These are phyloP conservation scores for Gynostemma pentaphyllum DNA, from an alignment of 306 rosid species.

Conservation along the genomic window DNA sequence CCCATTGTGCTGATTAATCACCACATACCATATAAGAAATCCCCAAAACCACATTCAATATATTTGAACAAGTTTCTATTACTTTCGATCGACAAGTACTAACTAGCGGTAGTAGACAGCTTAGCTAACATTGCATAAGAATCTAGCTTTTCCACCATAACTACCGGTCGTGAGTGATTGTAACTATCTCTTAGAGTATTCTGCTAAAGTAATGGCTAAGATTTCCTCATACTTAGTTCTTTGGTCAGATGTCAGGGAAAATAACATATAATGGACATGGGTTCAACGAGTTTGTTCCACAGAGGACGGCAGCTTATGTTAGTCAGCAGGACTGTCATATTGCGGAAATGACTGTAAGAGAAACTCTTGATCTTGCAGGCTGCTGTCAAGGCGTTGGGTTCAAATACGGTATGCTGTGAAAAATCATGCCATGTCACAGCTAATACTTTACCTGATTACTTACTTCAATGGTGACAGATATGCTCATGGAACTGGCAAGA, in stretches of 20 bases:
- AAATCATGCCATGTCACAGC: background rate
- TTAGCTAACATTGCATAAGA: background rate
- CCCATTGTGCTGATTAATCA: background rate
- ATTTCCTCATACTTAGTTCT: background rate
- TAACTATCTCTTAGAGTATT: background rate
- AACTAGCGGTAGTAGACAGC: background rate
- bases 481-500: constrained; percentile 92
- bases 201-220: background rate
- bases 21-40: background rate
- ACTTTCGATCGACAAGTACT: background rate
- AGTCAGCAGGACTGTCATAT: constrained; percentile 80
- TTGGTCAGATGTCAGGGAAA: constrained; percentile 62
- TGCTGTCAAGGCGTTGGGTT: constrained; percentile 89
- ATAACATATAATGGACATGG: constrained; percentile 77
- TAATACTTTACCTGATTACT: constrained; percentile 13
- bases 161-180: background rate
- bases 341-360: constrained; percentile 92
- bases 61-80: background rate
- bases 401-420: constrained; percentile 57
- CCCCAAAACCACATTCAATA: background rate
- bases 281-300: constrained; percentile 80
- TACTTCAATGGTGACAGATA: constrained; percentile 41
- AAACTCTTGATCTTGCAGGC: constrained; percentile 80
- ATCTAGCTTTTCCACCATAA: background rate
- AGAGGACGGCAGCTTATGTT: constrained; percentile 84